These are phyloP conservation scores for Gyromitra esculenta DNA, from an alignment of 2,329 filamentous ascomycete species.

Conservation along the genomic window DNA sequence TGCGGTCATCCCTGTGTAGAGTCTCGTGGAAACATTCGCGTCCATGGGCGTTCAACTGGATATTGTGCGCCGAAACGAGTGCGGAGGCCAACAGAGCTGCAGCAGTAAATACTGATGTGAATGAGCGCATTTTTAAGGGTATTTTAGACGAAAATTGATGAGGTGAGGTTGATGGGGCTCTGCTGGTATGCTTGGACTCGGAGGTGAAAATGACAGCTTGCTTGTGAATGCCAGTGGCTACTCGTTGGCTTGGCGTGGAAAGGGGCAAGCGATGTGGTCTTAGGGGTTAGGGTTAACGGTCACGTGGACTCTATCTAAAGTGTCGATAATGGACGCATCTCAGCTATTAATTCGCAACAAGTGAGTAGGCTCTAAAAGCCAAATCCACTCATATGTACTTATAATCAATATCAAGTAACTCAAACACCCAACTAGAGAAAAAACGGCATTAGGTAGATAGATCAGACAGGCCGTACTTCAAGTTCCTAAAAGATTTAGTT, in stretches of 20 bases:
- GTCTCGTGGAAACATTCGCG: constrained; percentile 97
- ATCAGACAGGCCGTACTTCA: too few relatives aligned
- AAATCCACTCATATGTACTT: not conserved
- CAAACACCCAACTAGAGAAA: not conserved
- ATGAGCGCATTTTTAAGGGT: constrained; percentile 36
- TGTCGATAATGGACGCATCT: not conserved
- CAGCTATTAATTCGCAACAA: not conserved
- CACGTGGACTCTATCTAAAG: not conserved
- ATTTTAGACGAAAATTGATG: constrained; percentile 21
- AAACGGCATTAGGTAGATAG: not conserved
- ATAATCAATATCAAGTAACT: not conserved
- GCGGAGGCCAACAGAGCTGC: constrained; percentile 42
- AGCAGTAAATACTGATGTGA: constrained; percentile 33
- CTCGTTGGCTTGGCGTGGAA: constrained; percentile 37
- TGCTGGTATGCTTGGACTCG: constrained; percentile 8
- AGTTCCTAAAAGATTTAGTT: too few relatives aligned
- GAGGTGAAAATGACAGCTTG: constrained; percentile 47
- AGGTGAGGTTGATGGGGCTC: constrained; percentile 13
- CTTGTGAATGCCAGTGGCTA: constrained; percentile 25
- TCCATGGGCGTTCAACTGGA: constrained; percentile 90
- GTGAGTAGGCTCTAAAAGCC: not conserved
- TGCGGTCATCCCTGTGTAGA: constrained; percentile 92
- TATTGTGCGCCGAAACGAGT: constrained; percentile 79
- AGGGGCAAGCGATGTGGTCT: constrained; percentile 47
- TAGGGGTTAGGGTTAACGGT: constrained; percentile 37